Base-by-base conservation (phyloP, 1,139 yeast species). In the Suhomyces maxii region DNA sequence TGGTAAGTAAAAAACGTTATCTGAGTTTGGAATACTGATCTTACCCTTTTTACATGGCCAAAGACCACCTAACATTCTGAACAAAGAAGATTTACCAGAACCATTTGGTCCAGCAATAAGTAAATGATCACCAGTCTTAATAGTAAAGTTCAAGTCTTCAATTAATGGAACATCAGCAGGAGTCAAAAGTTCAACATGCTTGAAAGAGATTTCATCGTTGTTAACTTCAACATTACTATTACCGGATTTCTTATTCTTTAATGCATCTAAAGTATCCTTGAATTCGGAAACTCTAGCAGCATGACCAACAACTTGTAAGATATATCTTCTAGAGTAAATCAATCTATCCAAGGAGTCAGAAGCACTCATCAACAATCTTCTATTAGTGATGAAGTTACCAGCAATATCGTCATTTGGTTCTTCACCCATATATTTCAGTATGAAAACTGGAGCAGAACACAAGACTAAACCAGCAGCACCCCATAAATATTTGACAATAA, bases 41-140 rank as follows among this genome's bases (percentile, higher is more conserved):
- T 74, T 69, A 31, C 89, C 84, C 28, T 71, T 78, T 42, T 80
- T 79, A 25, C 91, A 85, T 2, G 95, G 96, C 98, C 98, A 91
- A 54, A 91, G 75, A 0, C 97, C 97, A 46, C 97, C 97, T 42
- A 91, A 76, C 61, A 91, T 82, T 61, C 97, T 79, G 66, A 91
- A 91, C 49, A 91, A 70, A 0, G 97, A 90, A 0, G 97, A 89
- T 66, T 91, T 91, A 34, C 98, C 98, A 48, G 96, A 88, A 2
- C 97, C 97, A 61, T 91, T 91, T 8, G 97, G 97, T 0, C 97
- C 98, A 7, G 93, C 93, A 62, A 91, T 90, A 49, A 91, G 75
- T 48, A 91, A 73, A 65, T 91, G 95, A 47, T 90, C 86, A 31
- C 97, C 97, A 38, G 82, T 86, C 52, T 83, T 80, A 47, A 91